phyloP scores from a whole-genome alignment of 2,329 filamentous ascomycete species.

The Diaporthe sp. region DNA sequence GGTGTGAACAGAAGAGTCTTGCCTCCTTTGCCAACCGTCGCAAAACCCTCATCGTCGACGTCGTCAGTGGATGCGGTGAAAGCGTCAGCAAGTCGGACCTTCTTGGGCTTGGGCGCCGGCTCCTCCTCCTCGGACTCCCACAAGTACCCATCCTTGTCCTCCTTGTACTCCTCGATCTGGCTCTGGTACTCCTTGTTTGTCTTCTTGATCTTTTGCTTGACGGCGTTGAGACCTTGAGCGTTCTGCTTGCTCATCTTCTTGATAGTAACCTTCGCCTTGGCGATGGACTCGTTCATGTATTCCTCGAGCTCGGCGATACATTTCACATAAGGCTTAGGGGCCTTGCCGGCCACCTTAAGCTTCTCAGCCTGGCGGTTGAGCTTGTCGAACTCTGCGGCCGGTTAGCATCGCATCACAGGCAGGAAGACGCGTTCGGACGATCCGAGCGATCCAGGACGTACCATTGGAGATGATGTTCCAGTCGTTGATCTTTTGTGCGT shows the following conservation, averaged over 20 bases:
- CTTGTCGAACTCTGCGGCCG: conserved; percentile 86
- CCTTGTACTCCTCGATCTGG: conserved; percentile 89
- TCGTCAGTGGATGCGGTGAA: conserved; percentile 61
- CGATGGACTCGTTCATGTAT: conserved; percentile 90
- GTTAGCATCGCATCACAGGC: conserved; percentile 42
- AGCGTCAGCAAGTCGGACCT: conserved; percentile 61
- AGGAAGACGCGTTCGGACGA: background rate
- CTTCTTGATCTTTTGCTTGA: conserved; percentile 99
- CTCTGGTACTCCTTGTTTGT: conserved; percentile 94
- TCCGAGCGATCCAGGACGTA: conserved; percentile 60
- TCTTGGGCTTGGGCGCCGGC: conserved; percentile 66
- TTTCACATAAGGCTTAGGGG: conserved; percentile 93
- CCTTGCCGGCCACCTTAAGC: conserved; percentile 81
- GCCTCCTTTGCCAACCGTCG: conserved; percentile 89
- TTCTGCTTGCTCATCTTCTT: conserved; percentile 99
- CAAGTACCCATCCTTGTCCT: conserved; percentile 90
- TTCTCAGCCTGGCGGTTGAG: conserved; percentile 89
- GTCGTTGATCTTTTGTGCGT: conserved; percentile 97
- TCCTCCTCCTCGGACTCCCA: conserved; percentile 82
- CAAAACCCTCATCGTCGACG: conserved; percentile 88
- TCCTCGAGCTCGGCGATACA: conserved; percentile 94
- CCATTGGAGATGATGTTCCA: conserved; percentile 93
- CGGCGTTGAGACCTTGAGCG: conserved; percentile 92
- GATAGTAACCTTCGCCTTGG: conserved; percentile 94
- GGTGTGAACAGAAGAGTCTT: conserved; percentile 93